These are phyloP conservation scores for Echria macrotheca DNA, from an alignment of 495 filamentous ascomycete genomes.

Conservation along the genomic window DNA sequence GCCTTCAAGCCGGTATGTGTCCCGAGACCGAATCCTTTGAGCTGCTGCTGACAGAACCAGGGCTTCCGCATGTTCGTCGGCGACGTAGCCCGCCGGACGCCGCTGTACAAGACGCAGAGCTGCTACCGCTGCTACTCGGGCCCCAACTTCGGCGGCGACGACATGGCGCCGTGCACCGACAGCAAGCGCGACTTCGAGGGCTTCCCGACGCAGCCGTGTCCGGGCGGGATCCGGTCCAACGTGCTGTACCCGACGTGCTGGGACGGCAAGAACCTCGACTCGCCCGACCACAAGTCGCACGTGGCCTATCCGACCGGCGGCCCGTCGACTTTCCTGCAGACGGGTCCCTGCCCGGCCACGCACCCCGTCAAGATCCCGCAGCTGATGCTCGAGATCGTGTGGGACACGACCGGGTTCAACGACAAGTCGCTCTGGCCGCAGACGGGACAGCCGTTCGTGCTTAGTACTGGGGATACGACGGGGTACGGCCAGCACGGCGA, in stretches of 20 bases:
- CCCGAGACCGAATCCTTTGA: not conserved
- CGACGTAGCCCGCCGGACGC: slow-evolving; percentile 26
- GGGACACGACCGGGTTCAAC: slow-evolving; percentile 29
- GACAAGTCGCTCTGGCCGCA: slow-evolving; percentile 35
- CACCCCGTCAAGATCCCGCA: slow-evolving; percentile 25
- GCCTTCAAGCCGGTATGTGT: slow-evolving; percentile 38
- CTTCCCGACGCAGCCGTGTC: slow-evolving; percentile 27
- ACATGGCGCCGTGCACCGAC: slow-evolving; percentile 30
- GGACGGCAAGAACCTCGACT: slow-evolving; percentile 34
- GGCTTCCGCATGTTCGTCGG: slow-evolving; percentile 35
- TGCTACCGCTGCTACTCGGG: slow-evolving; percentile 42
- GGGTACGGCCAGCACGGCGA: slow-evolving; percentile 44
- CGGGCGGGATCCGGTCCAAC: slow-evolving; percentile 39
- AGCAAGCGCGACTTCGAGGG: slow-evolving; percentile 27
- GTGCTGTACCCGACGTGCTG: slow-evolving; percentile 42
- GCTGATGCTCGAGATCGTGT: slow-evolving; percentile 15
- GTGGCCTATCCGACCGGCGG: slow-evolving; percentile 28
- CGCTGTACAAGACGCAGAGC: slow-evolving; percentile 30
- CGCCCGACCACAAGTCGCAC: slow-evolving; percentile 37
- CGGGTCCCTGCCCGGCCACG: slow-evolving; percentile 16
- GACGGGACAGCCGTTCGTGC: slow-evolving; percentile 41
- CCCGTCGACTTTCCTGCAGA: slow-evolving; percentile 8
- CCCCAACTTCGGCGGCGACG: slow-evolving; percentile 35
- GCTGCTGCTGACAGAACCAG: slow-evolving; percentile 4
- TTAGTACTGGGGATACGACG: slow-evolving; percentile 38